Evolutionary conservation across 140 eudicot species (phyloP).

Genomic region (Senecio squalidus): DNA sequence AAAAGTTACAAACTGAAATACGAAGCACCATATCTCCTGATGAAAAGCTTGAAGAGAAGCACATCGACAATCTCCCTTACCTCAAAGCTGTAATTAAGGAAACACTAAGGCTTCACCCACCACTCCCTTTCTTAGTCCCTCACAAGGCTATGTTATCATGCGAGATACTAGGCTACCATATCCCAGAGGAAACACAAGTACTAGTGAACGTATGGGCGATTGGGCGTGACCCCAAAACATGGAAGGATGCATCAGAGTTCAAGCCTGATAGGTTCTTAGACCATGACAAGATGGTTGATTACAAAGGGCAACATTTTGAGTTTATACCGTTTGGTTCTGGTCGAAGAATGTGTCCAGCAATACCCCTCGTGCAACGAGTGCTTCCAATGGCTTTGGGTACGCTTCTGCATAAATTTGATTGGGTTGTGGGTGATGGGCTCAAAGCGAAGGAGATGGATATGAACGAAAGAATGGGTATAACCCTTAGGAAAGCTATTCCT

Average conservation of each 20-base stretch:
- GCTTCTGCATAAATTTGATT: slow-evolving; percentile 46
- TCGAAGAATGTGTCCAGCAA: slow-evolving; percentile 74
- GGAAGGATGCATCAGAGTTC: slow-evolving; percentile 48
- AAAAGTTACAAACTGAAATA: slow-evolving; percentile 36
- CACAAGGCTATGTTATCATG: slow-evolving; percentile 78
- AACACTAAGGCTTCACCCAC: slow-evolving; percentile 75
- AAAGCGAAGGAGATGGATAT: slow-evolving; percentile 39
- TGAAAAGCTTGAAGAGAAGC: slow-evolving; percentile 35
- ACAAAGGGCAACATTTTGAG: slow-evolving; percentile 62
- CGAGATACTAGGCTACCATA: slow-evolving; percentile 41
- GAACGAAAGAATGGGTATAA: slow-evolving; percentile 67
- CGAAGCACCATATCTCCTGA: slow-evolving; percentile 13
- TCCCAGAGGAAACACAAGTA: slow-evolving; percentile 65
- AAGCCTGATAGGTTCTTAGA: slow-evolving; percentile 65
- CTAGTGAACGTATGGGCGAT: slow-evolving; percentile 77
- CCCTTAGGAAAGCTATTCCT: slow-evolving; percentile 56
- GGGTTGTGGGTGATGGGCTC: slow-evolving; percentile 45
- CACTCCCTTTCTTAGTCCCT: slow-evolving; percentile 76
- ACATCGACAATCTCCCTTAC: slow-evolving; percentile 54
- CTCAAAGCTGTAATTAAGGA: slow-evolving; percentile 70
- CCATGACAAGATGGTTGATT: slow-evolving; percentile 33
- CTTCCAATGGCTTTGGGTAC: slow-evolving; percentile 63
- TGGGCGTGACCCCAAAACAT: slow-evolving; percentile 52
- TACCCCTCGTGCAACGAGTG: slow-evolving; percentile 50
- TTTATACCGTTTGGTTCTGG: slow-evolving; percentile 75